Percentiles rank a stretch among this genome's conserved stretches.
These are phyloP conservation scores for Candida boidinii DNA, from an alignment of 805 yeast genomes.

Conservation along the genomic window DNA sequence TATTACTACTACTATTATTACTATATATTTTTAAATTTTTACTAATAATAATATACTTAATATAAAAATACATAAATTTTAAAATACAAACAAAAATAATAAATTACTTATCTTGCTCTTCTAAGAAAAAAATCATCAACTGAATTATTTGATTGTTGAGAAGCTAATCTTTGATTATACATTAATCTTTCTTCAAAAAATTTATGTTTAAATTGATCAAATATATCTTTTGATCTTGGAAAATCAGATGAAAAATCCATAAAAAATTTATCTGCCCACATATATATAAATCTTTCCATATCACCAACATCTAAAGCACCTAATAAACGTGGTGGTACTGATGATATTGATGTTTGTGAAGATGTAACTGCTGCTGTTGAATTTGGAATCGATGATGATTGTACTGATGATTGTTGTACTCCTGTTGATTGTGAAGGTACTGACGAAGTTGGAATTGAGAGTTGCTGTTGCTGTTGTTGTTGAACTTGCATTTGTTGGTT, in stretches of 20 bases:
- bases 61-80: too few species aligned
- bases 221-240: constrained; percentile 18
- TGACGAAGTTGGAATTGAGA: too few species aligned
- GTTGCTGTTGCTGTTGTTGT: not conserved
- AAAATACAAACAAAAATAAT: too few species aligned
- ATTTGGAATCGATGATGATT: not conserved
- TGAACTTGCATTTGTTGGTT: constrained; percentile 1
- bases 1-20: too few species aligned
- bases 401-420: constrained; percentile 1
- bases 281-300: constrained; percentile 25
- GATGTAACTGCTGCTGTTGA: constrained; percentile 5
- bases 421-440: constrained; percentile 3
- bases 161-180: not conserved
- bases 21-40: too few species aligned
- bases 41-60: too few species aligned
- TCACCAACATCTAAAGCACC: constrained; percentile 15
- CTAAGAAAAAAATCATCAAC: constrained; percentile 15
- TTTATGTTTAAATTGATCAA: constrained; percentile 20
- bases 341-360: constrained; percentile 1
- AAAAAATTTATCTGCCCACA: constrained; percentile 24
- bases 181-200: constrained; percentile 24
- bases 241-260: constrained; percentile 16
- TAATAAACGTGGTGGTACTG: too few species aligned
- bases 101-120: constrained; percentile 7
- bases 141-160: too few species aligned